These are phyloP conservation scores for Erythrophleum fordii DNA, from an alignment of 306 rosid species.

Conservation along the genomic window DNA sequence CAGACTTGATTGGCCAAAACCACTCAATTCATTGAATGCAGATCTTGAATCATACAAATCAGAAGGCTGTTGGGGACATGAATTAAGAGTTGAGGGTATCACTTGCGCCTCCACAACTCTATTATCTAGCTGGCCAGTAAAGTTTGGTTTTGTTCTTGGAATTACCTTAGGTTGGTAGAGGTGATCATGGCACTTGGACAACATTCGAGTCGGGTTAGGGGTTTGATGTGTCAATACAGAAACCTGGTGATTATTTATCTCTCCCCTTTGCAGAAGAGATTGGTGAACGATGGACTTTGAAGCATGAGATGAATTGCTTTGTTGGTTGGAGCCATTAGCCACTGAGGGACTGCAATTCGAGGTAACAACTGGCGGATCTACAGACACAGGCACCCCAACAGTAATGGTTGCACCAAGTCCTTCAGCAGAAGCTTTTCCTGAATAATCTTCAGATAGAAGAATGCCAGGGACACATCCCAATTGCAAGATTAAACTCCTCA, in stretches of 20 bases:
- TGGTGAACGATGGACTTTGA: conserved; percentile 49
- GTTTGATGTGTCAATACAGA: conserved; percentile 52
- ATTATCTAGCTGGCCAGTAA: conserved; percentile 45
- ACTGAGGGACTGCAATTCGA: conserved; percentile 39
- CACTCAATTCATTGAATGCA: conserved; percentile 41
- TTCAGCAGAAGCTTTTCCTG: conserved; percentile 47
- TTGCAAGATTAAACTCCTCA: conserved; percentile 71
- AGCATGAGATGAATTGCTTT: conserved; percentile 45
- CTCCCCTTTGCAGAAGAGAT: conserved; percentile 42
- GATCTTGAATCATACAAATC: conserved; percentile 48
- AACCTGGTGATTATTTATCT: conserved; percentile 45
- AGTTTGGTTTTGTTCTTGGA: conserved; percentile 42
- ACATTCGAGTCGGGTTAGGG: conserved; percentile 42
- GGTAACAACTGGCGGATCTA: conserved; percentile 43
- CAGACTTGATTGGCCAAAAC: conserved; percentile 49
- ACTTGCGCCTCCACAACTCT: conserved; percentile 57
- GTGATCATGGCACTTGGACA: conserved; percentile 44
- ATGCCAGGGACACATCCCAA: conserved; percentile 78
- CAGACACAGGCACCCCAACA: conserved; percentile 40
- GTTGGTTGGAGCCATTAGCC: conserved; percentile 46
- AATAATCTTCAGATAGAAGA: conserved; percentile 73
- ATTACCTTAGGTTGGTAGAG: conserved; percentile 48
- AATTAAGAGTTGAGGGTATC: conserved; percentile 52
- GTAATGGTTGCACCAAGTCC: conserved; percentile 45
- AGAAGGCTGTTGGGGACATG: conserved; percentile 49